phyloP scores from a whole-genome alignment of 345 rosid species.

The Gossypium herbaceum region DNA sequence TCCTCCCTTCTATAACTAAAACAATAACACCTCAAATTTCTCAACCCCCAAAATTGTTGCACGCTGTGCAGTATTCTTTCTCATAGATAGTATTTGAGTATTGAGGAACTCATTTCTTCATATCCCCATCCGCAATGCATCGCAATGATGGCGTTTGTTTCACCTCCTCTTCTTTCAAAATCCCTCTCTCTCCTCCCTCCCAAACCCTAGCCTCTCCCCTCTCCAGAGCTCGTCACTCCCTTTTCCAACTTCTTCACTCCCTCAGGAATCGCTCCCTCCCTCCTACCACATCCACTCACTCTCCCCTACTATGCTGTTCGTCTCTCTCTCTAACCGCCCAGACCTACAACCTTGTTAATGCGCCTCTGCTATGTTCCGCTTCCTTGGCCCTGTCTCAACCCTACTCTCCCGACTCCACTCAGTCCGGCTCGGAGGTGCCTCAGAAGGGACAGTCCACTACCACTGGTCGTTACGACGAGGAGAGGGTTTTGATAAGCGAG shows the following conservation, averaged over 20 bases:
- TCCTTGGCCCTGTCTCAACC: slow-evolving; percentile 42
- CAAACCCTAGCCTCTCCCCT: slow-evolving; percentile 26
- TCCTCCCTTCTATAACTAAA: background rate
- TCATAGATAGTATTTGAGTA: too few relatives aligned
- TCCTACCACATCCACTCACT: slow-evolving; percentile 3
- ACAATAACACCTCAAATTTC: background rate
- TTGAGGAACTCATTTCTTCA: background rate
- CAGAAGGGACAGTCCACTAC: slow-evolving; percentile 47
- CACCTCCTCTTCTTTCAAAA: slow-evolving; percentile 35
- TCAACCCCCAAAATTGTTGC: background rate
- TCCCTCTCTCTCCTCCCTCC: slow-evolving; percentile 22
- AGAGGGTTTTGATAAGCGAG: slow-evolving; percentile 58
- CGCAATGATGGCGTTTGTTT: slow-evolving; percentile 36
- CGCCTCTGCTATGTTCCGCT: slow-evolving; percentile 51
- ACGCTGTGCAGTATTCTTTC: too few relatives aligned
- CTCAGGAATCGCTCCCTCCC: slow-evolving; percentile 26
- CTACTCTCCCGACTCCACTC: slow-evolving; percentile 25
- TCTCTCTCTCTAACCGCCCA: slow-evolving; percentile 39
- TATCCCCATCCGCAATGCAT: slow-evolving; percentile 23
- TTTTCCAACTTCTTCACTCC: slow-evolving; percentile 31
- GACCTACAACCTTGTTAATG: background rate
- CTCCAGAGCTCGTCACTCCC: slow-evolving; percentile 23
- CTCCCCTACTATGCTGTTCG: slow-evolving; percentile 40
- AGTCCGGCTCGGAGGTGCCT: slow-evolving; percentile 33
- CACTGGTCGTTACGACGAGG: slow-evolving; percentile 59